These are phyloP conservation scores for Vitis hybrid DNA, from an alignment of 177 flowering plant species.

Conservation along the genomic window DNA sequence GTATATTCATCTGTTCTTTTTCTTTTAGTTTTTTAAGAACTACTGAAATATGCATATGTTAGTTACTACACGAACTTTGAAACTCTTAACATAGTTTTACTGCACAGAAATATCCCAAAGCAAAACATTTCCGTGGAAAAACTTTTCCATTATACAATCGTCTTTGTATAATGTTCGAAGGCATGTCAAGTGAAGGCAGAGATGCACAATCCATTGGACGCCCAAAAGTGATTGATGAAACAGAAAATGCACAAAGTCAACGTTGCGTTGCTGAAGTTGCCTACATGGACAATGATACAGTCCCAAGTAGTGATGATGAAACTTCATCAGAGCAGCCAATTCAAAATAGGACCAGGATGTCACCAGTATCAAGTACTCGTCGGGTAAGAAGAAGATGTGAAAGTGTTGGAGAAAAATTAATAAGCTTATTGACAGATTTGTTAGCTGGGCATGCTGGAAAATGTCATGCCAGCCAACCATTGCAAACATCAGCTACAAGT, in stretches of 20 bases:
- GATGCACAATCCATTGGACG: not conserved
- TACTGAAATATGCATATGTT: not conserved
- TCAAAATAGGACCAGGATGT: not conserved
- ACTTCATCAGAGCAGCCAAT: not conserved
- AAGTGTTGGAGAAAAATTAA: slow-evolving; percentile 2
- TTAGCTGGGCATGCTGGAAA: not conserved
- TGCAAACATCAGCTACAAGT: not conserved
- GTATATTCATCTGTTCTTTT: not conserved
- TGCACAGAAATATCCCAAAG: not conserved
- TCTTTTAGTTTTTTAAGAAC: not conserved
- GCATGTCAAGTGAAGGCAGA: slow-evolving; percentile 1
- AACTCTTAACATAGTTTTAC: not conserved
- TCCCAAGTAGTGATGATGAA: slow-evolving; percentile 3
- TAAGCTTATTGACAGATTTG: not conserved
- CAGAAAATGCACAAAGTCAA: slow-evolving; percentile 1
- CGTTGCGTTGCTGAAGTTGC: not conserved
- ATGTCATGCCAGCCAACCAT: not conserved
- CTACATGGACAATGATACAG: not conserved
- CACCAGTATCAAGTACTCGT: not conserved
- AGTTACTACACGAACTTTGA: not conserved
- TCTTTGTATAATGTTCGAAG: not conserved
- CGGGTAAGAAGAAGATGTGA: not conserved
- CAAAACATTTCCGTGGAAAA: slow-evolving; percentile 3
- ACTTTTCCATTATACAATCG: slow-evolving; percentile 1
- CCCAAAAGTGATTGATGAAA: not conserved